phyloP scores from a whole-genome alignment of 2,329 filamentous ascomycete genomes.

The Penicillium sp. region DNA sequence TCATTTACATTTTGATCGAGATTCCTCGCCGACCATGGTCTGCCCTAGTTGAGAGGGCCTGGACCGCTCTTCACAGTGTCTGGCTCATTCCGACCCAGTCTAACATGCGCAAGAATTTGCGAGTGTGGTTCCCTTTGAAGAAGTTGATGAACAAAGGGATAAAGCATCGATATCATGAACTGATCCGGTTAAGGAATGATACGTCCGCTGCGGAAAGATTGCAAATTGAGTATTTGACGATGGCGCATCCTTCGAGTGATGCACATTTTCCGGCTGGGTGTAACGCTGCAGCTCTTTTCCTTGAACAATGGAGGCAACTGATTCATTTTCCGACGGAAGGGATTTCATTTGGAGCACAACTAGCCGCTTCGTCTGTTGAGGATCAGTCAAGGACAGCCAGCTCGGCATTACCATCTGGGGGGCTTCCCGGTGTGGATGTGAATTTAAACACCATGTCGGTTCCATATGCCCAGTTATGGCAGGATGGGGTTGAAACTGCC shows the following conservation, averaged over 20 bases:
- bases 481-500: not conserved
- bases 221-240: conserved; percentile 13
- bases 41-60: conserved; percentile 55
- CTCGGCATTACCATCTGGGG: too few relatives aligned
- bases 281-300: conserved; percentile 28
- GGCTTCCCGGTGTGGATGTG: too few relatives aligned
- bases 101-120: conserved; percentile 36
- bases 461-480: not conserved
- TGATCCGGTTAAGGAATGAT: conserved; percentile 39
- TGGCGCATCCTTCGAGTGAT: conserved; percentile 36
- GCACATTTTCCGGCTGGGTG: conserved; percentile 32
- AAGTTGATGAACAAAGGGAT: conserved; percentile 40
- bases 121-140: conserved; percentile 44
- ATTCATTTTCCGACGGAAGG: conserved; percentile 12
- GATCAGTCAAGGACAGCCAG: not conserved
- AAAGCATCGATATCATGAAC: conserved; percentile 42
- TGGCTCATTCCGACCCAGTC: conserved; percentile 50
- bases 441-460: not conserved
- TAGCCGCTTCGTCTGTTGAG: not conserved
- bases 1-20: conserved; percentile 63
- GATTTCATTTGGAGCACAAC: not conserved
- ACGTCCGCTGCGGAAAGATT: conserved; percentile 28
- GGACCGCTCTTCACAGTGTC: conserved; percentile 52
- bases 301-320: conserved; percentile 41
- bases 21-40: conserved; percentile 56